phyloP scores from a whole-genome alignment of 148 eudicot species.

The Rhododendron williamsianum region DNA sequence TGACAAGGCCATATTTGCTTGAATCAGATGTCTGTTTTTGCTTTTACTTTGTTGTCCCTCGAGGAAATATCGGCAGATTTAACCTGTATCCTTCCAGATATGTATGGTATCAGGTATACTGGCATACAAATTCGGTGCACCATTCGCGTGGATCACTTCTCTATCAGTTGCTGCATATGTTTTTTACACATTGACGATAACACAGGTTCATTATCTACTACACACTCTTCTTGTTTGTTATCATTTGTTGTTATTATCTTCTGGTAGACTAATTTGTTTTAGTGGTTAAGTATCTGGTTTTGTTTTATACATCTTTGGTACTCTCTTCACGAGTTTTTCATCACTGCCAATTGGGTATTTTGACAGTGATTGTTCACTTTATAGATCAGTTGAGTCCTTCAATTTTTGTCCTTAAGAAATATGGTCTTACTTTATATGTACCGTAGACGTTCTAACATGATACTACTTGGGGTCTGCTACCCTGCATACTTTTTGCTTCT shows the following conservation, averaged over 20 bases:
- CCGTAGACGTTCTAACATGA: not conserved
- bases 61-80: conserved; percentile 24
- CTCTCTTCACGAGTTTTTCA: not conserved
- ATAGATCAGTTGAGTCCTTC: not conserved
- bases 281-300: not conserved
- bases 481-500: not conserved
- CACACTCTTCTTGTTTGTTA: not conserved
- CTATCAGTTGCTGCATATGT: conserved; percentile 84
- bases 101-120: conserved; percentile 93
- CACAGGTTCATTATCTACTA: conserved; percentile 54
- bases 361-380: not conserved
- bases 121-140: conserved; percentile 92
- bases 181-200: conserved; percentile 69
- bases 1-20: conserved; percentile 8
- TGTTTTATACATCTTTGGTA: not conserved
- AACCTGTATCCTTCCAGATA: conserved; percentile 71
- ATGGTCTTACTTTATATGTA: not conserved
- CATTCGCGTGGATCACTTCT: conserved; percentile 93
- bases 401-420: not conserved
- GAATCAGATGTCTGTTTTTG: not conserved
- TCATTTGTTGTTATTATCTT: not conserved
- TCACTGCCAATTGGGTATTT: not conserved
- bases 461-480: not conserved
- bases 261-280: not conserved
- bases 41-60: not conserved